Percentiles rank a stretch among this genome's conserved stretches.
Evolutionary conservation across 352 stramenopile genomes (phyloP).

Genomic region (Globisporangium camurandrum): DNA sequence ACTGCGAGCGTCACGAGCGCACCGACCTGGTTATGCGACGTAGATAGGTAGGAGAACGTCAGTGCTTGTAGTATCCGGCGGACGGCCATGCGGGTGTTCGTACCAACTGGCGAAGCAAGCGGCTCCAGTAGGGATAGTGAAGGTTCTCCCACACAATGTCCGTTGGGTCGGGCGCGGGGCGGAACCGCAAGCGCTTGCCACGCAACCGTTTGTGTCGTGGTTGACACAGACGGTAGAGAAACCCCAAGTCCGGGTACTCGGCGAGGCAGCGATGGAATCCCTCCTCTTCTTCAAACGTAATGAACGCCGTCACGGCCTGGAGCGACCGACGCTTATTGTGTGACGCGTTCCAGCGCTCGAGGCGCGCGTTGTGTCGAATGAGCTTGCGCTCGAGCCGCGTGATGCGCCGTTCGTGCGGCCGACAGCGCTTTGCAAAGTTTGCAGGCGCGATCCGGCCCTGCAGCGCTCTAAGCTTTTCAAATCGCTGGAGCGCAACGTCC

Average conservation of each 20-base stretch:
- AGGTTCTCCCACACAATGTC: slow-evolving; percentile 85
- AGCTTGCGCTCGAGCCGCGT: slow-evolving; percentile 39
- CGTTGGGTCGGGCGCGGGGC: slow-evolving; percentile 61
- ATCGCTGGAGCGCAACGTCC: slow-evolving; percentile 53
- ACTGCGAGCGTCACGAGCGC: slow-evolving; percentile 61
- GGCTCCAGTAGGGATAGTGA: slow-evolving; percentile 51
- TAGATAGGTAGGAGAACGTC: not conserved
- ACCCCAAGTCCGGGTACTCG: slow-evolving; percentile 70
- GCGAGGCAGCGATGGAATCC: slow-evolving; percentile 65
- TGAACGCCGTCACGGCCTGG: slow-evolving; percentile 65
- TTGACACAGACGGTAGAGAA: slow-evolving; percentile 70
- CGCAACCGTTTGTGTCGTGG: slow-evolving; percentile 49
- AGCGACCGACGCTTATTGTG: slow-evolving; percentile 17
- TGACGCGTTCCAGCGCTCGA: slow-evolving; percentile 23
- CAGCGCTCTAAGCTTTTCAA: slow-evolving; percentile 59
- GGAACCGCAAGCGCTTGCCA: slow-evolving; percentile 67
- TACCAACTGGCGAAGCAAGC: slow-evolving; percentile 57
- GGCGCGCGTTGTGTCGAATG: slow-evolving; percentile 24
- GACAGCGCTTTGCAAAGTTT: slow-evolving; percentile 34
- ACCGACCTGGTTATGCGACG: slow-evolving; percentile 27
- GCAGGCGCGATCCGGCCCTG: slow-evolving; percentile 27
- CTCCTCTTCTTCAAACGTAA: slow-evolving; percentile 83
- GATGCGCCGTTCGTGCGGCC: slow-evolving; percentile 34
- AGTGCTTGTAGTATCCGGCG: not conserved
- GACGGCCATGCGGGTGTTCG: slow-evolving; percentile 1